Evolutionary conservation across 1,284 basidiomycete species (phyloP).

Genomic region (Caloboletus firmus): DNA sequence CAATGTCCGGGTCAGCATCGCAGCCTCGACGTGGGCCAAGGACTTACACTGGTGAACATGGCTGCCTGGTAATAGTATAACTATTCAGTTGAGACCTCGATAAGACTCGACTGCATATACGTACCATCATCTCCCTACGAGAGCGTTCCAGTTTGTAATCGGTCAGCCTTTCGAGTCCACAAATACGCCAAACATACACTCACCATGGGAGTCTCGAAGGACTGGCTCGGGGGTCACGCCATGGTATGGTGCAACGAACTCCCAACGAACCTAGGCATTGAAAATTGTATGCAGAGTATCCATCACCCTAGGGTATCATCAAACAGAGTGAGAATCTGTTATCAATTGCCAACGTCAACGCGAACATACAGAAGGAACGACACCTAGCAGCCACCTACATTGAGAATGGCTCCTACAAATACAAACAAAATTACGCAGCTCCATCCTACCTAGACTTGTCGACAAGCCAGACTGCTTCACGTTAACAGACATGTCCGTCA

Average conservation of each 20-base stretch:
- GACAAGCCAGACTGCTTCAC: neutral
- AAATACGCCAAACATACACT: neutral
- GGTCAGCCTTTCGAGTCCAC: neutral
- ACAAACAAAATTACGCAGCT: neutral
- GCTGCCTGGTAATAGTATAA: neutral
- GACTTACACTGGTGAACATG: neutral
- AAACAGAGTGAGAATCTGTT: neutral
- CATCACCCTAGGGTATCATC: neutral
- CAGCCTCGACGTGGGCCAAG: neutral
- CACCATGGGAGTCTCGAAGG: conserved; percentile 8
- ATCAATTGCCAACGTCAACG: neutral
- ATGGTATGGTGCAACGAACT: conserved; percentile 1
- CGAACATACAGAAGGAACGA: conserved; percentile 2
- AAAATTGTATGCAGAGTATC: neutral
- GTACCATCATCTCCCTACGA: conserved; percentile 10
- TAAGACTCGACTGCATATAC: neutral
- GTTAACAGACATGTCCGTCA: neutral
- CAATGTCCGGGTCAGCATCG: neutral
- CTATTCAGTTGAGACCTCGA: neutral
- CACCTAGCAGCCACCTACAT: neutral
- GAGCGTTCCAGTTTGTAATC: neutral
- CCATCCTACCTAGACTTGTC: no score
- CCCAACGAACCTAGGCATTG: neutral
- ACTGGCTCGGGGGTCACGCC: neutral
- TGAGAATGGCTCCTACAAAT: neutral